Conservation (phyloP, 768 basidiomycete species). For the Termitomyces sp. region DNA sequence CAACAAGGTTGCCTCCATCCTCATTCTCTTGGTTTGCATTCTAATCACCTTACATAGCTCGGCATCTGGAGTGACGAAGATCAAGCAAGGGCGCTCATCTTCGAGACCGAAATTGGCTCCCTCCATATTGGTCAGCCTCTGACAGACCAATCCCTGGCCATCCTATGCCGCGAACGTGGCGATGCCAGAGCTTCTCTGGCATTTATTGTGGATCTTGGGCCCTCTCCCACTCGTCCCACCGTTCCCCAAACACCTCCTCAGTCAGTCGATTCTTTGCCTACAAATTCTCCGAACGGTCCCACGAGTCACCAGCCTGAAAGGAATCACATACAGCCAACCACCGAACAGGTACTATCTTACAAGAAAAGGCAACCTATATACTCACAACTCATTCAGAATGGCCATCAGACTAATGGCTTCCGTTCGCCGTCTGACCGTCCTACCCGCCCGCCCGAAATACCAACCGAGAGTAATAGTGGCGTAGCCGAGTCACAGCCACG, state of each 20-base stretch:
- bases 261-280: background rate
- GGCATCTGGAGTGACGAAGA: conserved; percentile 12
- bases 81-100: conserved; percentile 12
- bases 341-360: conserved; percentile 9
- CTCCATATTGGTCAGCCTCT: conserved; percentile 13
- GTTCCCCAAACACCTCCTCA: conserved; percentile 2
- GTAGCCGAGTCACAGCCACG: conserved; percentile 10
- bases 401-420: background rate
- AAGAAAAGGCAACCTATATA: background rate
- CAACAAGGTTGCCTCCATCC: conserved; percentile 9
- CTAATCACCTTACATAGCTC: conserved; percentile 4
- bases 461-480: conserved; percentile 2
- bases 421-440: conserved; percentile 8
- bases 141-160: conserved; percentile 8
- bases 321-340: conserved; percentile 6
- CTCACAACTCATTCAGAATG: background rate
- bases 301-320: conserved; percentile 2
- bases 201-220: conserved; percentile 10
- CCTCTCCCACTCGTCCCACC: background rate
- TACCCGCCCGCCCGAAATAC: conserved; percentile 5
- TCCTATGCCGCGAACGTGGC: conserved; percentile 13
- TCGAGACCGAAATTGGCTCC: conserved; percentile 16
- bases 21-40: background rate
- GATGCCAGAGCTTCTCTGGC: conserved; percentile 14
- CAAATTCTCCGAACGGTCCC: background rate